A percentile compares a stretch with the other conserved stretches of the same genome.
phyloP scores from a whole-genome alignment of 768 basidiomycete species.

The Mycena vitilis region DNA sequence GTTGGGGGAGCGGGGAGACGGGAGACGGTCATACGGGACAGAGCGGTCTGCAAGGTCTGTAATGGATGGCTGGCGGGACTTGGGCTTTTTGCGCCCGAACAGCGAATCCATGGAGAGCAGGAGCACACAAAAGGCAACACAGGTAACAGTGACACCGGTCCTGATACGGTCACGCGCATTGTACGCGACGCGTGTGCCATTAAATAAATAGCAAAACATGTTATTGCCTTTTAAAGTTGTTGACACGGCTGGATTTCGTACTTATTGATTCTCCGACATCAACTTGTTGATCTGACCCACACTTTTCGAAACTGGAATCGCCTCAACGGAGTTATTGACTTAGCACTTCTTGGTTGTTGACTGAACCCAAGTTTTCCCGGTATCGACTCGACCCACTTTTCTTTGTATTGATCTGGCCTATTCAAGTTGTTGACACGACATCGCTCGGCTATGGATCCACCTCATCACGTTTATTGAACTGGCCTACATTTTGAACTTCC shows the following conservation, averaged over 20 bases:
- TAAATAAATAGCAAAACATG: conserved; percentile 9
- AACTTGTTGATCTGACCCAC: conserved; percentile 9
- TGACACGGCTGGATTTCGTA: neutral
- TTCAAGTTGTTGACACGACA: neutral
- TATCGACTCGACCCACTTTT: neutral
- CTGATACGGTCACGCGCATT: neutral
- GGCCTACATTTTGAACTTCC: neutral
- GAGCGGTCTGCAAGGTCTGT: conserved; percentile 76
- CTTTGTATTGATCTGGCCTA: neutral
- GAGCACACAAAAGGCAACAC: neutral
- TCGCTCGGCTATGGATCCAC: too few relatives aligned
- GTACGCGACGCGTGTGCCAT: neutral
- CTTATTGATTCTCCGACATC: neutral
- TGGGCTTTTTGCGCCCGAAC: conserved; percentile 69
- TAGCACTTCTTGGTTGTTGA: neutral
- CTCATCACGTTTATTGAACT: neutral
- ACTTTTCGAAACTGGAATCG: neutral
- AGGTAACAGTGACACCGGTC: conserved; percentile 2
- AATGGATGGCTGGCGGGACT: conserved; percentile 71
- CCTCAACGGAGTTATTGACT: neutral
- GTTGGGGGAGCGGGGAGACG: conserved; percentile 70
- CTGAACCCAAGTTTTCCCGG: neutral
- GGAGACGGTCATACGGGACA: conserved; percentile 78
- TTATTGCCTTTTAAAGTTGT: conserved; percentile 16
- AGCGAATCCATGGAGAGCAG: conserved; percentile 67